Evolutionary conservation across 148 eudicot genomes (phyloP).

Genomic region (Cornus florida): DNA sequence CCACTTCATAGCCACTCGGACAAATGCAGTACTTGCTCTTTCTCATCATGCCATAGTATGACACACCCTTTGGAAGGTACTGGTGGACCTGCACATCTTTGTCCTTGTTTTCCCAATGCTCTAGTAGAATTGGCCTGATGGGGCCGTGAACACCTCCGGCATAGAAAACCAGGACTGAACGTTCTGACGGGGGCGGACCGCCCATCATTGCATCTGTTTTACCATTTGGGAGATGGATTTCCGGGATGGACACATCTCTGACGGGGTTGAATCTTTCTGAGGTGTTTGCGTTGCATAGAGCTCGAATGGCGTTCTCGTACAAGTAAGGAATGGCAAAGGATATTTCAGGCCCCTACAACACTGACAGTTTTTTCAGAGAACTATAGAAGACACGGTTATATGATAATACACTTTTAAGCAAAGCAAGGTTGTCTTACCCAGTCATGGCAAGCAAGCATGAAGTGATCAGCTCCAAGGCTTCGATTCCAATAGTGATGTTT

Average conservation of each 20-base stretch:
- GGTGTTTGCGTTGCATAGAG: constrained; percentile 78
- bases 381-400: too few species aligned
- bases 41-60: constrained; percentile 61
- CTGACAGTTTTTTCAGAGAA: too few species aligned
- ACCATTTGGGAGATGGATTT: constrained; percentile 61
- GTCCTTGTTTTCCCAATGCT: constrained; percentile 79
- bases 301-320: constrained; percentile 59
- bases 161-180: constrained; percentile 60
- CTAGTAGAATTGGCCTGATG: constrained; percentile 61
- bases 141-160: constrained; percentile 85
- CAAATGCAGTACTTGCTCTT: constrained; percentile 73
- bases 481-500: constrained; percentile 73
- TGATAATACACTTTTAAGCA: too few species aligned
- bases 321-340: constrained; percentile 59
- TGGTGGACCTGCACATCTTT: constrained; percentile 58
- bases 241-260: constrained; percentile 78
- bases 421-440: constrained; percentile 43
- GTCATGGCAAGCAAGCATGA: constrained; percentile 87
- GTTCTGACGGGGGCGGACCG: constrained; percentile 71
- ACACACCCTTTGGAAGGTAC: constrained; percentile 60
- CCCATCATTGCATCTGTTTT: constrained; percentile 46
- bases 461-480: constrained; percentile 73
- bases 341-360: constrained; percentile 68
- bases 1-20: constrained; percentile 88
- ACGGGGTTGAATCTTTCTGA: constrained; percentile 70